These are phyloP conservation scores for Abrus precatorius DNA, from an alignment of 306 rosid genomes.

Conservation along the genomic window DNA sequence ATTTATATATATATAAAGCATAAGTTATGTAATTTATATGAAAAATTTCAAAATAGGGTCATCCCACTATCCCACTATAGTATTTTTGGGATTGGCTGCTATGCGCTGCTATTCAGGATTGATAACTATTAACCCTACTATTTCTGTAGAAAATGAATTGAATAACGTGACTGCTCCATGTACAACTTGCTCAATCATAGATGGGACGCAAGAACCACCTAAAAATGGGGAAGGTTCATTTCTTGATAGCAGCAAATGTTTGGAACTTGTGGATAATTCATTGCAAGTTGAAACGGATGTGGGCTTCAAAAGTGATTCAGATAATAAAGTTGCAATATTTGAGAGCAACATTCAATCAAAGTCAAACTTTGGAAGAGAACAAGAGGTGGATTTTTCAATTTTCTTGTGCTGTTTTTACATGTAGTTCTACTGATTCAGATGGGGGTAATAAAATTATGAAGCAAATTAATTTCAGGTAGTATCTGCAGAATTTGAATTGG, in stretches of 20 bases:
- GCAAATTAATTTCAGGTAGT: conserved; percentile 52
- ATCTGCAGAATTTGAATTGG: conserved; percentile 52
- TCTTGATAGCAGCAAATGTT: conserved; percentile 39
- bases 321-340: conserved; percentile 16
- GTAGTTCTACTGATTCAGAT: conserved; percentile 25
- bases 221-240: conserved; percentile 45
- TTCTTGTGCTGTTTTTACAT: background rate
- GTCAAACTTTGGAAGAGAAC: conserved; percentile 40
- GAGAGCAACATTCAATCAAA: conserved; percentile 50
- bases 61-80: too few species aligned
- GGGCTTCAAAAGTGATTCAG: conserved; percentile 51
- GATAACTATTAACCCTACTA: conserved; percentile 28
- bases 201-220: conserved; percentile 34
- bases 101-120: too few species aligned
- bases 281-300: conserved; percentile 43
- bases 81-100: too few species aligned
- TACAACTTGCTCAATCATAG: conserved; percentile 32
- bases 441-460: conserved; percentile 30
- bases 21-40: too few species aligned
- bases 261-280: conserved; percentile 34
- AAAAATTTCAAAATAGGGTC: too few species aligned
- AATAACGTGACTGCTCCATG: conserved; percentile 44
- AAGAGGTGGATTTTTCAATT: conserved; percentile 48
- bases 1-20: too few species aligned
- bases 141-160: conserved; percentile 45